Conservation (phyloP, 148 eudicot species). For the Dianthus caryophyllus region DNA sequence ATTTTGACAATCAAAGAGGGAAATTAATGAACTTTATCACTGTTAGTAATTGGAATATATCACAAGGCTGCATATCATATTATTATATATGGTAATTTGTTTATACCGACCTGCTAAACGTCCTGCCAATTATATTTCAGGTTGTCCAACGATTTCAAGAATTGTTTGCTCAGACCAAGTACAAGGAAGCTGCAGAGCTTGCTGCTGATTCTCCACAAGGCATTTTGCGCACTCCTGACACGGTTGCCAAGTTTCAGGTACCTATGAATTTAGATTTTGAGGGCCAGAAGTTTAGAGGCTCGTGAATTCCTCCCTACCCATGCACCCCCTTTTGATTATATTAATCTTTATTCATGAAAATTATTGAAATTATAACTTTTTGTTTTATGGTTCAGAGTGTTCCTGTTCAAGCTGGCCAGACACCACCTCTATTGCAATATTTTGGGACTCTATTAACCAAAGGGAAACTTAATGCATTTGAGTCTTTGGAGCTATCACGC, state of each 20-base stretch:
- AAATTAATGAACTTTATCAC: background rate
- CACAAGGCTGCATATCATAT: too few relatives aligned
- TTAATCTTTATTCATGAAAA: background rate
- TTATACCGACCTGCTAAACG: background rate
- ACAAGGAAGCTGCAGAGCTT: constrained; percentile 98
- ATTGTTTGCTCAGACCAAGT: constrained; percentile 91
- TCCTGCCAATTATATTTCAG: constrained; percentile 31
- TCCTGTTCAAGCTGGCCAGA: constrained; percentile 97
- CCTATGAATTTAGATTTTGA: background rate
- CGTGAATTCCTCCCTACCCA: background rate
- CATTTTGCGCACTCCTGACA: constrained; percentile 91
- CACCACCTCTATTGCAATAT: constrained; percentile 90
- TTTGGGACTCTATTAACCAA: constrained; percentile 88
- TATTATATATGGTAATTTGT: background rate
- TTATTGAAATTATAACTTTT: background rate
- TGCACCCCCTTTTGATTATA: background rate
- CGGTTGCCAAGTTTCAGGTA: constrained; percentile 98
- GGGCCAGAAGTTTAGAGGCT: background rate
- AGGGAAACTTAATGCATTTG: constrained; percentile 92
- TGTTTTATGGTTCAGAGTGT: constrained; percentile 66
- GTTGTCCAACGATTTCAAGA: constrained; percentile 98
- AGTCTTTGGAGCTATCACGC: constrained; percentile 89
- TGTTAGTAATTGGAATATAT: background rate
- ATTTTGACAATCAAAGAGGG: background rate
- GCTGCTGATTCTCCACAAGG: constrained; percentile 99